Base-by-base conservation (phyloP, 805 yeast genomes). In the Pichia nanzhaoensis region DNA sequence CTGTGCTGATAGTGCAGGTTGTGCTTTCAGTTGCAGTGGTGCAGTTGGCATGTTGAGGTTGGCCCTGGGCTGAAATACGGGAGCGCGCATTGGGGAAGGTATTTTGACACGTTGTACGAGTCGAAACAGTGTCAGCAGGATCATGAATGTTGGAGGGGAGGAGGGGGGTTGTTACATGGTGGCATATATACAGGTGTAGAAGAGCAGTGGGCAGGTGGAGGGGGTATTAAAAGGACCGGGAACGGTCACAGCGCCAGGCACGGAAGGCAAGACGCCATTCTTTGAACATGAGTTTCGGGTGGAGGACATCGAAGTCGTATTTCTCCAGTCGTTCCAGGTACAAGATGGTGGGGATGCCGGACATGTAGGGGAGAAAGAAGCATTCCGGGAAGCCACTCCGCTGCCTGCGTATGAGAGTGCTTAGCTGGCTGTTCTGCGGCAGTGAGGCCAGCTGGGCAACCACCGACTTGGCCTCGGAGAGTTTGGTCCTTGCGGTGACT, bases 191-290 rank as follows among this genome's bases (percentile, higher is more conserved):
- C 38, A 22, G 27, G 27, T 16, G 24, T 24, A 24, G 28, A 24
- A 24, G 6, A 24, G 28, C 10, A 24, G 28, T n/a, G n/a, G n/a
- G n/a, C n/a, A n/a, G n/a, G n/a, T n/a, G n/a, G n/a, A n/a, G n/a
- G n/a, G 10, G 17, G 17, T 9, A n/a, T 27, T 39, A 48, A 13
- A 51, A 22, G 7, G 34, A n/a, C 7, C 46, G 27, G 9, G 37
- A 44, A 20, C 49, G 30, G 56, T 75, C 79, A 39, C 68, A 64
- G 49, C 66, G 61, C 63, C 75, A 82, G 7, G 80, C 66, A 17
- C 72, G 67, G 76, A 78, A 81, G 9, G 87, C 81, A 40, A 82
- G 63, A 48, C 77, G 67, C 88, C 88, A 83, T 52, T 80, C 86
- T 47, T 71, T 69, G 44, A 65, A 67, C 27, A 64, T 64, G 38